Conservation (phyloP, 257 asterid species). For the Asclepias syriaca region DNA sequence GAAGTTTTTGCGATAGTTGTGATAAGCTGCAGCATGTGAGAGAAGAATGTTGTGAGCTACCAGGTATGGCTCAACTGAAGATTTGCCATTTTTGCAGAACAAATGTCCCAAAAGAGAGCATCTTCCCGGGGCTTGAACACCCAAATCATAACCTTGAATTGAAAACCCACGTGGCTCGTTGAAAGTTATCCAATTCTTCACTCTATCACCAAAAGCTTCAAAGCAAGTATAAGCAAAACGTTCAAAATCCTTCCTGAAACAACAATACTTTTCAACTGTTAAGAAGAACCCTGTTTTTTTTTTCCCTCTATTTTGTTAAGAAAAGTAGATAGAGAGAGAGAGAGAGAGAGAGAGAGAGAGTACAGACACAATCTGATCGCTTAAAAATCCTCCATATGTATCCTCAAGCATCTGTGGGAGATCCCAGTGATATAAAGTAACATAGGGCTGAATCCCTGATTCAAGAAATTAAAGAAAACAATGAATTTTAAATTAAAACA, state of each 20-base stretch:
- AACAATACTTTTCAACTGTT: background rate
- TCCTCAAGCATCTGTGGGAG: constrained; percentile 76
- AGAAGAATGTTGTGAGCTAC: constrained; percentile 71
- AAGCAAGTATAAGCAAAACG: constrained; percentile 66
- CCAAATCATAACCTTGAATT: constrained; percentile 67
- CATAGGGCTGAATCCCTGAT: constrained; percentile 73
- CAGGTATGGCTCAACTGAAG: constrained; percentile 64
- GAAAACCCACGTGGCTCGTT: constrained; percentile 84
- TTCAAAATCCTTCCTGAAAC: constrained; percentile 63
- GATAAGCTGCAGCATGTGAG: constrained; percentile 77
- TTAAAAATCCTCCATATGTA: constrained; percentile 56
- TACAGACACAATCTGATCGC: constrained; percentile 56
- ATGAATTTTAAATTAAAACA: no score
- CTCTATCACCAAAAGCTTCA: constrained; percentile 72
- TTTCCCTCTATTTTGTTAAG: no score
- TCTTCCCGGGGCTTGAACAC: constrained; percentile 90
- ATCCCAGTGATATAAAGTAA: constrained; percentile 85
- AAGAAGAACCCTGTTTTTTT: background rate
- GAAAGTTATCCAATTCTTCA: constrained; percentile 84
- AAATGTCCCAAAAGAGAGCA: constrained; percentile 69
- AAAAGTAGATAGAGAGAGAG: no score
- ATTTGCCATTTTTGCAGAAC: constrained; percentile 62
- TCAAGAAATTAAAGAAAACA: constrained; percentile 4
- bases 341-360: no score
- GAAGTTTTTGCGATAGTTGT: constrained; percentile 45